Percentiles rank a stretch among this genome's conserved stretches.
Conservation (phyloP, 306 rosid species). For the Ceratonia siliqua region DNA sequence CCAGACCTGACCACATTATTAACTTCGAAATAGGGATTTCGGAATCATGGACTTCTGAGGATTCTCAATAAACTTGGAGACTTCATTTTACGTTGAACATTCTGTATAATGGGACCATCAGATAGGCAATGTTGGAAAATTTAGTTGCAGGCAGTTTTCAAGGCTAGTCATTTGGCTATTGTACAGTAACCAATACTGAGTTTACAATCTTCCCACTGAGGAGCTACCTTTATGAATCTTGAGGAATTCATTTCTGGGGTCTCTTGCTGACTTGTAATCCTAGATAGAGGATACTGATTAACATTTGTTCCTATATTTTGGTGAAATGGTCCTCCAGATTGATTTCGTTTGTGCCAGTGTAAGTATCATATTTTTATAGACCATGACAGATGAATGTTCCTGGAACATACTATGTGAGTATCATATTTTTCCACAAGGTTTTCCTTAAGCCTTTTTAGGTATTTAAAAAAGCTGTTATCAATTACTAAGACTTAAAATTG, state of each 20-base stretch:
- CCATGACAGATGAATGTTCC: too few relatives aligned
- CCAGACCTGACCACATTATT: conserved; percentile 5
- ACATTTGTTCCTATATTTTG: conserved; percentile 1
- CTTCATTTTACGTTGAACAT: conserved; percentile 7
- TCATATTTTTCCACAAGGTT: too few relatives aligned
- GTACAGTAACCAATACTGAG: conserved; percentile 27
- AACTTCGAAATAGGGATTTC: conserved; percentile 8
- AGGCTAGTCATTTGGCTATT: conserved; percentile 45
- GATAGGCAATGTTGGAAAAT: conserved; percentile 19
- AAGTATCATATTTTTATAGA: too few relatives aligned
- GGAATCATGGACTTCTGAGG: conserved; percentile 9
- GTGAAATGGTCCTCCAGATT: conserved; percentile 8
- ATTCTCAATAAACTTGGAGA: conserved; percentile 18
- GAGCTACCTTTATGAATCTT: conserved; percentile 9
- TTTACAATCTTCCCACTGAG: neutral
- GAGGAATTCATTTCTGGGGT: neutral
- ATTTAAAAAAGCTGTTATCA: too few relatives aligned
- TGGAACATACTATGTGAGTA: too few relatives aligned
- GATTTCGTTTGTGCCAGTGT: conserved; percentile 1
- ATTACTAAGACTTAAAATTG: too few relatives aligned
- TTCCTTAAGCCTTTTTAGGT: too few relatives aligned
- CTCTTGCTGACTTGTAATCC: conserved; percentile 3
- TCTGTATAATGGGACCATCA: conserved; percentile 16
- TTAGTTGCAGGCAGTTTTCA: conserved; percentile 20
- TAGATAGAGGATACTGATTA: conserved; percentile 13